These are phyloP conservation scores for Lycium ferocissimum DNA, from an alignment of 257 asterid genomes.

Conservation along the genomic window DNA sequence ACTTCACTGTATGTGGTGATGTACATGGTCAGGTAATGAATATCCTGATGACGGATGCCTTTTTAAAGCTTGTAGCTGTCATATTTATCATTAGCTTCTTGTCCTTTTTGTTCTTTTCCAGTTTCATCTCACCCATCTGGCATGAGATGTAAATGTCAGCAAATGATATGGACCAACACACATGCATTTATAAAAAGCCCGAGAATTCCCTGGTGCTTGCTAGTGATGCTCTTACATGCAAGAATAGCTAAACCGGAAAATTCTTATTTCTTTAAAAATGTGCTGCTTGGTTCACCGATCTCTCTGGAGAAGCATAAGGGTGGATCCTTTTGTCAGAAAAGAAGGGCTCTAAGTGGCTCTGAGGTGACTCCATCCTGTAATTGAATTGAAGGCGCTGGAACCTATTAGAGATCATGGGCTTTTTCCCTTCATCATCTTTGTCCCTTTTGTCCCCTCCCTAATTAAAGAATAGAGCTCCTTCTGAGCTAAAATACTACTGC, in stretches of 20 bases:
- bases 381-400: not conserved
- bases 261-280: not conserved
- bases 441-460: not conserved
- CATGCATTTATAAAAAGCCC: not conserved
- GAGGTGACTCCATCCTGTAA: not conserved
- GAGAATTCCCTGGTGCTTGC: not conserved
- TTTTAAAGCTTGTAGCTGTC: not conserved
- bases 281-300: constrained; percentile 29
- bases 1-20: constrained; percentile 97
- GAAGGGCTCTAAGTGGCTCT: not conserved
- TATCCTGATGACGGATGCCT: constrained; percentile 25
- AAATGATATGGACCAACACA: not conserved
- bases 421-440: not conserved
- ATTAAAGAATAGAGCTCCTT: not conserved
- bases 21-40: constrained; percentile 98
- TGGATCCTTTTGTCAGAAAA: constrained; percentile 12
- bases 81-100: not conserved
- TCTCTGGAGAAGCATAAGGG: not conserved
- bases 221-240: constrained; percentile 14
- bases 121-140: not conserved
- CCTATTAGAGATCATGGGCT: not conserved
- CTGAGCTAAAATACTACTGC: not conserved
- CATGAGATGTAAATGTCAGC: not conserved
- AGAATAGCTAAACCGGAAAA: not conserved
- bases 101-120: constrained; percentile 18